Evolutionary conservation across 768 basidiomycete species (phyloP).

Genomic region (Pisolithus tinctorius): DNA sequence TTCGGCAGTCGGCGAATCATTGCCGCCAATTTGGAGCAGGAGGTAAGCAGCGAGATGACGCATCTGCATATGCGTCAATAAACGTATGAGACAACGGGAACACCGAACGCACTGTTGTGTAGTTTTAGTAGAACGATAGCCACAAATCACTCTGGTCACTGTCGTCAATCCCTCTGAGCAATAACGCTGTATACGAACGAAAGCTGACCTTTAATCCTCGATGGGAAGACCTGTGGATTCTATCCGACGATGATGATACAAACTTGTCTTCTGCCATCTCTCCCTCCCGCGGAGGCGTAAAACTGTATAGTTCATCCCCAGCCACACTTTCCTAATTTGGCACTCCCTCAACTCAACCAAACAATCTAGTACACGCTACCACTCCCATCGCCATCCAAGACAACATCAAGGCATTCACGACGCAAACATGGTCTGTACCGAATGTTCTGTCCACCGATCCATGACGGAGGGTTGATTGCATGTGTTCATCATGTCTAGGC

Average conservation of each 20-base stretch:
- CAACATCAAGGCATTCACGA: conserved; percentile 21
- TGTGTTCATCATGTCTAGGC: conserved; percentile 40
- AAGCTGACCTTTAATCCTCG: conserved; percentile 69
- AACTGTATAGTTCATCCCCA: conserved; percentile 63
- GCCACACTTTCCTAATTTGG: conserved; percentile 32
- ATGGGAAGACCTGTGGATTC: conserved; percentile 92
- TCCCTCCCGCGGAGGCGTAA: conserved; percentile 4
- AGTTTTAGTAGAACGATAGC: conserved; percentile 47
- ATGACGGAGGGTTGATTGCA: not conserved
- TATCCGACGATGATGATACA: conserved; percentile 52
- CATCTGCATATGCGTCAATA: conserved; percentile 45
- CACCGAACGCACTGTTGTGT: conserved; percentile 37
- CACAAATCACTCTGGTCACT: conserved; percentile 73
- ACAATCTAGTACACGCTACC: conserved; percentile 3
- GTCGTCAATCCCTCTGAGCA: conserved; percentile 2
- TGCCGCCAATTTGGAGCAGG: conserved; percentile 93
- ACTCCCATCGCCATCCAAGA: conserved; percentile 16
- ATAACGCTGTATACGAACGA: not conserved
- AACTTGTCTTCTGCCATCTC: conserved; percentile 7
- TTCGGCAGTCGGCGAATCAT: conserved; percentile 73
- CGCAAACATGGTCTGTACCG: conserved; percentile 27
- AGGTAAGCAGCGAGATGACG: conserved; percentile 94
- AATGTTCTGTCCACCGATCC: not conserved
- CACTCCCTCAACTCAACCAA: conserved; percentile 21
- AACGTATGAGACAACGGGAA: not conserved